Evolutionary conservation across 148 eudicot genomes (phyloP).

Genomic region (Salicornia ramosissima): DNA sequence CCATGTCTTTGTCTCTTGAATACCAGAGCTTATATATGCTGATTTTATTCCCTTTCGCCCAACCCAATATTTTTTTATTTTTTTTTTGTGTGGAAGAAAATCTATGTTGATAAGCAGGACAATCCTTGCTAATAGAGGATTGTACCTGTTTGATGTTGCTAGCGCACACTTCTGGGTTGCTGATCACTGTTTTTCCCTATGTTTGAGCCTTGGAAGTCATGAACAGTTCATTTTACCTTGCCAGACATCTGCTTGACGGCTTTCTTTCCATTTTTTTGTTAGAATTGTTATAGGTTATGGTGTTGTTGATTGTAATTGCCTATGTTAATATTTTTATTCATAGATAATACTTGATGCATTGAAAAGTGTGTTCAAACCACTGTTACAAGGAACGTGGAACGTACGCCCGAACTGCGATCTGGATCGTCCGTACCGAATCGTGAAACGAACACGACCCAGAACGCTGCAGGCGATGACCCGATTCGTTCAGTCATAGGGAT

Average conservation of each 20-base stretch:
- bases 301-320: not conserved
- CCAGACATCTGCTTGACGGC: not conserved
- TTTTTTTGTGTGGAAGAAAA: not conserved
- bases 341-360: too few relatives aligned
- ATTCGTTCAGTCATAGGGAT: too few relatives aligned
- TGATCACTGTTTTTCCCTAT: not conserved
- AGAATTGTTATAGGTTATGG: not conserved
- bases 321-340: too few relatives aligned
- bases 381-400: too few relatives aligned
- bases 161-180: not conserved
- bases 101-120: not conserved
- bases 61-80: not conserved
- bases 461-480: too few relatives aligned
- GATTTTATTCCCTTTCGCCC: not conserved
- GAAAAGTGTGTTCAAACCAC: too few relatives aligned
- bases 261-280: not conserved
- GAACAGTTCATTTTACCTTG: not conserved
- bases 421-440: too few relatives aligned
- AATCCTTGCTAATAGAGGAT: not conserved
- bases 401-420: too few relatives aligned
- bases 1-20: not conserved
- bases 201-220: not conserved
- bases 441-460: too few relatives aligned
- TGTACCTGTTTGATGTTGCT: not conserved
- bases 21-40: not conserved